phyloP scores from a whole-genome alignment of 176 grass and related monocot species.

The Eleusine coracana region DNA sequence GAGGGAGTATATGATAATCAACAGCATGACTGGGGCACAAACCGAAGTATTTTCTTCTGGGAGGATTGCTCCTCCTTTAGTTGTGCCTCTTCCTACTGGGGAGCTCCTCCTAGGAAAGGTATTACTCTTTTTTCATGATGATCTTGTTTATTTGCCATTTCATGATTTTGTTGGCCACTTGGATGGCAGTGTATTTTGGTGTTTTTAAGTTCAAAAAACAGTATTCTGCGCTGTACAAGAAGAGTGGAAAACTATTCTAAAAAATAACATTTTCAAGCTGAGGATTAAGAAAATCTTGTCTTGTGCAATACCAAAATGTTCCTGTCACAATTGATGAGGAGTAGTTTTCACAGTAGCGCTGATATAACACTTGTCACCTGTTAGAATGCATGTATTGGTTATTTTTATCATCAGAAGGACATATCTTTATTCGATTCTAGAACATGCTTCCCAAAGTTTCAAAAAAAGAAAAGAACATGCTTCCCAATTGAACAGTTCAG shows the following conservation, averaged over 20 bases:
- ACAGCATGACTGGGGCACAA: slow-evolving; percentile 75
- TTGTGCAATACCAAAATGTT: slow-evolving; percentile 32
- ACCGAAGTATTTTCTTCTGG: slow-evolving; percentile 93
- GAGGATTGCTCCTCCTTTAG: slow-evolving; percentile 90
- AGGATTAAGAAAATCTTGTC: slow-evolving; percentile 31
- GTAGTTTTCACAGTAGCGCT: slow-evolving; percentile 16
- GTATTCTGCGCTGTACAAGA: slow-evolving; percentile 6
- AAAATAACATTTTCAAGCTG: slow-evolving; percentile 1
- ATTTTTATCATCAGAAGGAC: neutral
- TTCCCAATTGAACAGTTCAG: neutral
- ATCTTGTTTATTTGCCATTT: slow-evolving; percentile 32
- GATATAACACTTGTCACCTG: neutral
- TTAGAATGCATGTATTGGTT: slow-evolving; percentile 13
- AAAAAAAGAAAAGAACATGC: neutral
- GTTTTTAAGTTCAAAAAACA: slow-evolving; percentile 13
- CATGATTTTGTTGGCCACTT: slow-evolving; percentile 22
- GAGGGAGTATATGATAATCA: slow-evolving; percentile 93
- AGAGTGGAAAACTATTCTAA: slow-evolving; percentile 8
- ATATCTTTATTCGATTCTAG: slow-evolving; percentile 4
- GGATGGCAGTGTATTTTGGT: slow-evolving; percentile 1
- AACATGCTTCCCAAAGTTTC: neutral
- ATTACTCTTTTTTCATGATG: slow-evolving; percentile 11
- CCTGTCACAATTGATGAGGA: slow-evolving; percentile 6
- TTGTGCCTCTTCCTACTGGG: slow-evolving; percentile 73
- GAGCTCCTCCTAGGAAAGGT: slow-evolving; percentile 97